phyloP scores from a whole-genome alignment of 2,329 filamentous ascomycete genomes.

The Botrytis pseudocinerea region DNA sequence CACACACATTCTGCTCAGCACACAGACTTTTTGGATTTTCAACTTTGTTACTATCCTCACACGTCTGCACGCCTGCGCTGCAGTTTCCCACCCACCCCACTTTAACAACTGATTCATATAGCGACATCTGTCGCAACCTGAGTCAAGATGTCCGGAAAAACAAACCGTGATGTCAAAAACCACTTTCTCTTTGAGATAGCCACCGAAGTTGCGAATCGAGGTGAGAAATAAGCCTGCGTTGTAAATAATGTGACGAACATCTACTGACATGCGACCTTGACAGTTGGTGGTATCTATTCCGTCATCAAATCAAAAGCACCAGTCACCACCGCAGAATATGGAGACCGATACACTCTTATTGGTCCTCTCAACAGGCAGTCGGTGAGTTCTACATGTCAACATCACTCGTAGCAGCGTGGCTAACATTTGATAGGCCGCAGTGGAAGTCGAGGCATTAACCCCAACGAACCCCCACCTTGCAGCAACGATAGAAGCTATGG shows the following conservation, averaged over 20 bases:
- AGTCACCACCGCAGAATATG: conserved; percentile 97
- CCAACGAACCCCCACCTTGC: conserved; percentile 78
- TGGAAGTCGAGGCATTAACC: conserved; percentile 92
- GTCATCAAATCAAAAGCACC: conserved; percentile 99
- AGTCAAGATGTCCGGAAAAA: conserved; percentile 30
- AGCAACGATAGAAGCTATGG: conserved; percentile 88
- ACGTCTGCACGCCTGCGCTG: background rate
- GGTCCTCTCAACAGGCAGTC: conserved; percentile 91
- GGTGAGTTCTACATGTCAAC: conserved; percentile 53
- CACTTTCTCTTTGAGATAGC: conserved; percentile 96
- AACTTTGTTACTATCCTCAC: background rate
- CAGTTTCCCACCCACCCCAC: conserved; percentile 4
- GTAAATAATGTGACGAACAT: conserved; percentile 21
- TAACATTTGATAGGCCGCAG: conserved; percentile 67
- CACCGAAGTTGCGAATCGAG: conserved; percentile 95
- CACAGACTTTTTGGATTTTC: conserved; percentile 10
- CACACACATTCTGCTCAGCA: background rate
- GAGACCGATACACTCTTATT: conserved; percentile 92
- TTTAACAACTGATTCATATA: conserved; percentile 1
- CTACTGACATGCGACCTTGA: background rate
- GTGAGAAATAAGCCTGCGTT: conserved; percentile 49
- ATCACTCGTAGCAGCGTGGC: conserved; percentile 24
- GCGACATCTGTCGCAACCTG: conserved; percentile 13
- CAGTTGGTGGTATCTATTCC: conserved; percentile 97
- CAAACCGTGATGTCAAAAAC: conserved; percentile 74